These are phyloP conservation scores for Agapanthus africanus DNA, from an alignment of 106 monocot species.

Conservation along the genomic window DNA sequence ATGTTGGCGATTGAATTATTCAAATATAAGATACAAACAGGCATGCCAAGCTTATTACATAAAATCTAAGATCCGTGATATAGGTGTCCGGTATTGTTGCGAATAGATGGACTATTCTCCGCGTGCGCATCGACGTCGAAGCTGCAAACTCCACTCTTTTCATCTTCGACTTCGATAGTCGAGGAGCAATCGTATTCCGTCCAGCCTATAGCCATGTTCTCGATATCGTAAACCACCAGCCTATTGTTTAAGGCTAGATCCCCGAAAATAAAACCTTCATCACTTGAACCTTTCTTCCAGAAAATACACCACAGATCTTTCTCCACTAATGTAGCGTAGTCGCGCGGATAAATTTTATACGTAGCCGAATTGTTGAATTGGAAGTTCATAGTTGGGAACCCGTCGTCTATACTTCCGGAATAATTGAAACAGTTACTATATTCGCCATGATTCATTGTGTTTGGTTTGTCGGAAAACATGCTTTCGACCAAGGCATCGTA, in stretches of 20 bases:
- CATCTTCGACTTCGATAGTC: neutral
- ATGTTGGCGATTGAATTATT: too few relatives aligned
- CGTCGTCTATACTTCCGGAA: neutral
- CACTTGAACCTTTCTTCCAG: neutral
- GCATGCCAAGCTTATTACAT: too few relatives aligned
- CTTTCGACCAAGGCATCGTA: too few relatives aligned
- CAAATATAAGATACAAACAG: too few relatives aligned
- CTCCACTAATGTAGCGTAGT: neutral
- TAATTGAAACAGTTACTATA: neutral
- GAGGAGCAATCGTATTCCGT: slow-evolving; percentile 47
- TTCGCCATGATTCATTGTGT: too few relatives aligned
- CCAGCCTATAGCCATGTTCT: slow-evolving; percentile 58
- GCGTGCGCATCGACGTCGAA: neutral
- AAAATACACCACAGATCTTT: neutral
- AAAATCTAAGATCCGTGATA: too few relatives aligned
- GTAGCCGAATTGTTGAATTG: neutral
- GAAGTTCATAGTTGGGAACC: neutral
- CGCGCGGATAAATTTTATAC: neutral
- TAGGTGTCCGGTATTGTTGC: too few relatives aligned
- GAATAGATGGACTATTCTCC: too few relatives aligned
- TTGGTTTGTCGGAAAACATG: too few relatives aligned
- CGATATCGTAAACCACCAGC: slow-evolving; percentile 51
- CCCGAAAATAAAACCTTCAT: slow-evolving; percentile 11
- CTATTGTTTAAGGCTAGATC: slow-evolving; percentile 55
- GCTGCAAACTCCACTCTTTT: neutral